Base-by-base conservation (phyloP, 768 basidiomycete species). In the Tylopilus rubrobrunneus region DNA sequence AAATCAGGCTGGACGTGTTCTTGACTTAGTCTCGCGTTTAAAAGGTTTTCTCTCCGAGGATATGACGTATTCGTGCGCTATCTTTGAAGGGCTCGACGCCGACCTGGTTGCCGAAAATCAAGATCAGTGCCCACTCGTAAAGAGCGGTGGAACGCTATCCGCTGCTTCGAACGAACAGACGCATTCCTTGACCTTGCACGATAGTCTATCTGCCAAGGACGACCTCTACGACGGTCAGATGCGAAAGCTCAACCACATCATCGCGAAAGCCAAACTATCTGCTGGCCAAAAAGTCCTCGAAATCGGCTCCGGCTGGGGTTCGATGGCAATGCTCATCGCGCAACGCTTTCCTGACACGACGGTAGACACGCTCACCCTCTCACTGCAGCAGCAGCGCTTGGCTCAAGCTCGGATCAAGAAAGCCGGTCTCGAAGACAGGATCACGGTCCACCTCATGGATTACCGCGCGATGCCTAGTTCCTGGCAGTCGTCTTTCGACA, bases 391-490 rank as follows among this genome's bases (percentile, higher is more conserved):
- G 42, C 31, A 51, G 36, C 14, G 9, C 27, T 25, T 51, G 12
- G 23, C 25, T 11, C 42, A 44, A 37, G 42, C 42, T 2, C 41
- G 34, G 34, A 15, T 36, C 11, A 36, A 36, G 12, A 12, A 36
- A 14, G 34, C 14, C 34, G 34, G 34, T 36, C 15, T 36, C 14
- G 34, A 36, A 36, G 34, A 36, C 14, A 36, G 34, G 34, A 14
- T 44, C n/a, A 44, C 42, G 17, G 51, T 41, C 1, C 29, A 52
- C 21, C 36, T 52, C 27, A 52, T 52, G 45, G 49, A 52, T n/a
- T 47, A 47, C 17, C 52, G 39, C 17, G 45, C 37, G 51, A 52
- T 46, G 34, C 51, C 51, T n/a, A n/a, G 19, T 34, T 45, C 36
- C 15, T 52, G 36, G 44, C n/a, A 45, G 45, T 39, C 44, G 4